Conservation (phyloP, 345 rosid species). For the Dimocarpus longan region DNA sequence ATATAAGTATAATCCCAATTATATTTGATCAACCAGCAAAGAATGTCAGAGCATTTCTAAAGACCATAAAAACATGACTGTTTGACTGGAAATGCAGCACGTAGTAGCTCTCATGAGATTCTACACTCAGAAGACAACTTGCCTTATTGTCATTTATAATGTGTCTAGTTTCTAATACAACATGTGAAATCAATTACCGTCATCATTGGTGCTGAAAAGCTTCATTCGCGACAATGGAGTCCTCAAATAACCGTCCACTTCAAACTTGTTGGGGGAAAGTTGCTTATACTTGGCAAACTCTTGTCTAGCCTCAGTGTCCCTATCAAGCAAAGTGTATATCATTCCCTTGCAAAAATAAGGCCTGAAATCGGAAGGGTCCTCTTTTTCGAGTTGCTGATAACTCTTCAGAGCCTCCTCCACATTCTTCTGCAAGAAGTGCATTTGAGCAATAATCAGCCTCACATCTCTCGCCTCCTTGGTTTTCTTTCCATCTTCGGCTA, state of each 20-base stretch:
- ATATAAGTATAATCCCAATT: neutral
- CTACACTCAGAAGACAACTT: neutral
- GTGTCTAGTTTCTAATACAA: neutral
- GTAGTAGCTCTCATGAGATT: neutral
- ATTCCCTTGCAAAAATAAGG: constrained; percentile 82
- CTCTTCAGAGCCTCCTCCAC: constrained; percentile 81
- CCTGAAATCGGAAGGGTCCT: constrained; percentile 79
- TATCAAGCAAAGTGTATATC: constrained; percentile 78
- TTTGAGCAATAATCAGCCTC: constrained; percentile 83
- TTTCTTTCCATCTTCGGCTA: constrained; percentile 61
- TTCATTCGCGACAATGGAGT: constrained; percentile 73
- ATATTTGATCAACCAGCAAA: neutral
- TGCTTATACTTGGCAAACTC: constrained; percentile 76
- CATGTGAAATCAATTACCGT: constrained; percentile 39
- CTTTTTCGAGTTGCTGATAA: constrained; percentile 63
- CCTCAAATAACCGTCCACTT: constrained; percentile 80
- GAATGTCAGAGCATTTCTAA: neutral
- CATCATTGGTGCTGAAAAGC: constrained; percentile 66
- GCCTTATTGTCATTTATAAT: constrained; percentile 13
- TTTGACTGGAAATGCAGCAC: neutral
- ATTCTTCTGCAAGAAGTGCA: constrained; percentile 78
- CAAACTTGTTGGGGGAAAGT: constrained; percentile 72
- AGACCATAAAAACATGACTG: neutral
- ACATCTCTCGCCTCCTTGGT: constrained; percentile 78
- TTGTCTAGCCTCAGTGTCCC: constrained; percentile 75